Evolutionary conservation across 768 basidiomycete genomes (phyloP).

Genomic region (Rhodotorula paludigena): DNA sequence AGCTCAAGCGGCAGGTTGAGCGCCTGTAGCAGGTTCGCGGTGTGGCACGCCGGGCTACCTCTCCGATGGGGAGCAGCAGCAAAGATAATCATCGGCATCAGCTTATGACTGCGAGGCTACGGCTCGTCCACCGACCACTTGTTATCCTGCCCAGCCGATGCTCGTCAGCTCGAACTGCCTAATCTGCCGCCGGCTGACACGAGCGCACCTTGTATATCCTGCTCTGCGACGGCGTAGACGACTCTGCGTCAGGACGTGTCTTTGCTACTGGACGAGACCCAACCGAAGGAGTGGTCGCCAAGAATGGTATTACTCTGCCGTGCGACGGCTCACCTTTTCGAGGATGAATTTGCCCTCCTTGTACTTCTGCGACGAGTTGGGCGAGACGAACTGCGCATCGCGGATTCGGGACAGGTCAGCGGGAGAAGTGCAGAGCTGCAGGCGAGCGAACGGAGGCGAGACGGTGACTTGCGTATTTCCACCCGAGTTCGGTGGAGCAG

Average conservation of each 20-base stretch:
- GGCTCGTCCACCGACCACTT: slow-evolving; percentile 15
- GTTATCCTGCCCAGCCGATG: slow-evolving; percentile 7
- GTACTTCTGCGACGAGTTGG: slow-evolving; percentile 27
- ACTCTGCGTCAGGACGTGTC: background rate
- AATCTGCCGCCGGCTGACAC: too few relatives aligned
- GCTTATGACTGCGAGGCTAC: too few relatives aligned
- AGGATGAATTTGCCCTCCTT: slow-evolving; percentile 33
- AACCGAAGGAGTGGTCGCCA: background rate
- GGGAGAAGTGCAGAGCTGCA: accelerated
- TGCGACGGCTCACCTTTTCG: slow-evolving; percentile 22
- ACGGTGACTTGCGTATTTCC: too few relatives aligned
- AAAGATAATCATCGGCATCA: too few relatives aligned
- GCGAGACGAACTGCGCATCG: slow-evolving; percentile 13
- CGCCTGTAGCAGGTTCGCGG: too few relatives aligned
- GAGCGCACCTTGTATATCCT: slow-evolving; percentile 29
- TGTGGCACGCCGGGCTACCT: too few relatives aligned
- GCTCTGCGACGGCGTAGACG: background rate
- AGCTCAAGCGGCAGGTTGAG: too few relatives aligned
- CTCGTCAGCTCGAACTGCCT: background rate
- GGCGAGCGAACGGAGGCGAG: background rate
- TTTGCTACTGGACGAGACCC: background rate
- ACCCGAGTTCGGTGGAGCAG: slow-evolving; percentile 23
- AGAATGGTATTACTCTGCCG: too few relatives aligned
- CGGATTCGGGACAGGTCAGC: background rate
- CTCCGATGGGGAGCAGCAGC: too few relatives aligned